Evolutionary conservation across 2,329 filamentous ascomycete genomes (phyloP).

Genomic region (Paraphoma sp.): DNA sequence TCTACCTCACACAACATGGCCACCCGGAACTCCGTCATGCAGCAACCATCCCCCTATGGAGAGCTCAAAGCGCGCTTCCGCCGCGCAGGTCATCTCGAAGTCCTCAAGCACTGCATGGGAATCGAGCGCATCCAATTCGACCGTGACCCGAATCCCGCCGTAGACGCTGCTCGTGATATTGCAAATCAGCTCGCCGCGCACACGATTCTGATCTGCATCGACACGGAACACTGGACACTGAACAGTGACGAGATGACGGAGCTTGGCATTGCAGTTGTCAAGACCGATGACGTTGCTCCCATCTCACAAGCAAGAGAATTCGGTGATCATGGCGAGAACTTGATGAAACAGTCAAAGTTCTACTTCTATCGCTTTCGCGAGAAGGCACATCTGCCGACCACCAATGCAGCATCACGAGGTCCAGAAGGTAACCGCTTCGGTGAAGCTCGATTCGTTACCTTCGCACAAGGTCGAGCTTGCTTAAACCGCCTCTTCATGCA

Average conservation of each 20-base stretch:
- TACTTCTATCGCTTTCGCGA: constrained; percentile 27
- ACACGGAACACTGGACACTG: constrained; percentile 29
- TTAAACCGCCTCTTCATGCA: constrained; percentile 20
- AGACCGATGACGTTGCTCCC: constrained; percentile 2
- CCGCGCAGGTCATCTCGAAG: constrained; percentile 7
- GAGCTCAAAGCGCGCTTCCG: constrained; percentile 2
- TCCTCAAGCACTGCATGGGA: constrained; percentile 11
- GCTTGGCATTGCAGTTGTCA: constrained; percentile 24
- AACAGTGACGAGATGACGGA: constrained; percentile 31
- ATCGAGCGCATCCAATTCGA: background rate
- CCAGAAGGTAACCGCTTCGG: constrained; percentile 31
- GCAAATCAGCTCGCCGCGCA: constrained; percentile 14
- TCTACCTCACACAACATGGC: background rate
- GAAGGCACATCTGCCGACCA: constrained; percentile 24
- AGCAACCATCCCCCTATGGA: background rate
- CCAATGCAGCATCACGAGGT: constrained; percentile 6
- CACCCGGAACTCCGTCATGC: background rate
- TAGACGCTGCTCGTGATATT: background rate
- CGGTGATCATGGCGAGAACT: constrained; percentile 22
- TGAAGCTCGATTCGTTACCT: constrained; percentile 22
- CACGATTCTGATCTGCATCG: constrained; percentile 25
- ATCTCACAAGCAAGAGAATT: background rate
- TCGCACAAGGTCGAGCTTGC: constrained; percentile 10
- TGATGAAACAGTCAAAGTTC: constrained; percentile 25
- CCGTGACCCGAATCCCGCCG: background rate